Base-by-base conservation (phyloP, 805 yeast genomes). In the Saccharomycopsis fermentans region DNA sequence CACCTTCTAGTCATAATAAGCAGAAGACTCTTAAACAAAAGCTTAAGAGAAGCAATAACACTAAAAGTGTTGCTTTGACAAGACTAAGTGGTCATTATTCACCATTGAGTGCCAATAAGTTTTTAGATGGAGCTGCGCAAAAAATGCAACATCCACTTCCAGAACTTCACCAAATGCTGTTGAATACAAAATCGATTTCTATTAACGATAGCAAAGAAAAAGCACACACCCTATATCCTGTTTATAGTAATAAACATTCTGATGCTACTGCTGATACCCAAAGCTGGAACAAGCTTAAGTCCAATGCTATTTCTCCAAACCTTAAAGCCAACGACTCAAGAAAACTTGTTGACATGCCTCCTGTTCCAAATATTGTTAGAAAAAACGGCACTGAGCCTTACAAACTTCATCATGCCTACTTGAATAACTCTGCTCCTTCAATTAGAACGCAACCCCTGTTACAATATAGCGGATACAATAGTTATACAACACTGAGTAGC, bases 11-110 rank as follows among this genome's bases (percentile, higher is more conserved):
- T 11, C 19, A 37, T 2, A 35, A 21, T 16, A 54, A 54, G 19
- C 21, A 37, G n/a, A 55, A 55, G 29, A 34, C 34, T 19, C 52
- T 32, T 17, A 39, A 40, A 29, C 56, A 37, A 17, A 52, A 52
- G 14, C 36, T 58, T 26, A 58, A 54, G 55, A 36, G 60, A 39
- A 24, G 43, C 9, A 60, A 56, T 4, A 43, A 57, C 16, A 29
- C 55, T 16, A 47, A 32, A 9, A 58, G 61, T 37, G 35, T 53
- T 26, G 61, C 63, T 1, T 56, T 60, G 55, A 60, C 63, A 5
- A 52, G 63, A 50, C 43, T 60, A 3, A 58, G 61, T 35, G 61
- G 63, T 16, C 51, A 50, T 37, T 60, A 58, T 40, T 8, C 35
- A 21, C 51, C 53, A 1, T 19, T 43, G 6, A n/a, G 32, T 34